phyloP scores from a whole-genome alignment of 2,329 filamentous ascomycete species.

The Colletotrichum horii region DNA sequence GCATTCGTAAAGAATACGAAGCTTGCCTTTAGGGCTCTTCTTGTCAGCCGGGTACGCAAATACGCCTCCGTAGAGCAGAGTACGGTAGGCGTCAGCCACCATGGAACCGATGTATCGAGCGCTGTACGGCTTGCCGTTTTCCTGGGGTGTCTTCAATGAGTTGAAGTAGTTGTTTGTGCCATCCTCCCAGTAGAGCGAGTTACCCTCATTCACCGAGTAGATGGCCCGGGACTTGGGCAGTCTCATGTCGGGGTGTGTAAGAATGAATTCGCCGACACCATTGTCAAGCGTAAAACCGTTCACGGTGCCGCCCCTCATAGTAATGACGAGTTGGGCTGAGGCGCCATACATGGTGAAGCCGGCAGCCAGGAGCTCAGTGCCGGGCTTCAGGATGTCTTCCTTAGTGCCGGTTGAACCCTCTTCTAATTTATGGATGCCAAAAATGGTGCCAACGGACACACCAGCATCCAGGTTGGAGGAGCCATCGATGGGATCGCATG shows the following conservation, averaged over 20 bases:
- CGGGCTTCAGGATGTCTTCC: constrained; percentile 87
- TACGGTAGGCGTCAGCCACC: constrained; percentile 98
- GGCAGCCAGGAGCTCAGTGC: constrained; percentile 87
- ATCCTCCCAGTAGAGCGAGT: constrained; percentile 95
- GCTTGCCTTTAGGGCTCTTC: constrained; percentile 98
- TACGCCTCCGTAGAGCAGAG: constrained; percentile 91
- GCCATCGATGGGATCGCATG: constrained; percentile 97
- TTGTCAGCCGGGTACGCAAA: constrained; percentile 98
- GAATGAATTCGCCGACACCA: constrained; percentile 96
- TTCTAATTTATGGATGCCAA: constrained; percentile 88
- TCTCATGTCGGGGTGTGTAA: constrained; percentile 93
- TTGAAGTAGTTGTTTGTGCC: constrained; percentile 87
- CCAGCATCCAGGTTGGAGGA: constrained; percentile 97
- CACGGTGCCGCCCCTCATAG: constrained; percentile 89
- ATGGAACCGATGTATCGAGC: constrained; percentile 96
- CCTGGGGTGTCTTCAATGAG: constrained; percentile 80
- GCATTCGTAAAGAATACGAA: constrained; percentile 97
- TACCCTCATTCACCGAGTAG: constrained; percentile 99
- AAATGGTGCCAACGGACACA: constrained; percentile 97
- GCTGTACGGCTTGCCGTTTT: constrained; percentile 87
- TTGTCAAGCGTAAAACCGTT: constrained; percentile 99
- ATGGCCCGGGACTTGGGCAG: constrained; percentile 83
- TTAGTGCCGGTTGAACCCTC: constrained; percentile 76
- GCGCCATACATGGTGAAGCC: constrained; percentile 99
- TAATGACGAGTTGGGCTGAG: constrained; percentile 94